A percentile compares a stretch with the other conserved stretches of the same genome.
These are phyloP conservation scores for Scytalidium sp. DNA, from an alignment of 2,329 filamentous ascomycete species.

Conservation along the genomic window DNA sequence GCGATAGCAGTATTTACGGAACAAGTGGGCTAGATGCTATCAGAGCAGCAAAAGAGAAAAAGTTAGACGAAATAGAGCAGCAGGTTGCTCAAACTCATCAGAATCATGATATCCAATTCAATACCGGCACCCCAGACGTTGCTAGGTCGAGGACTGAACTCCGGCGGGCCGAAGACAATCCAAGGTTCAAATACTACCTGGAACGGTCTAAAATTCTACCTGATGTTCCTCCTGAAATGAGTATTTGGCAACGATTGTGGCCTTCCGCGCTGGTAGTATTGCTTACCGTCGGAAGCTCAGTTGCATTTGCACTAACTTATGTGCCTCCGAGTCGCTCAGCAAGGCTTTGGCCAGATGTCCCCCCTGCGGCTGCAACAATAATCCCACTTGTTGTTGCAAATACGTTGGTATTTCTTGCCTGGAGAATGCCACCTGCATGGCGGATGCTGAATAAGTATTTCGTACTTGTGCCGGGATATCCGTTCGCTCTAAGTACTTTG, in stretches of 20 bases:
- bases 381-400: conserved; percentile 59
- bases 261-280: conserved; percentile 50
- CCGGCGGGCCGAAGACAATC: conserved; percentile 21
- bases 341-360: conserved; percentile 57
- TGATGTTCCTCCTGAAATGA: conserved; percentile 49
- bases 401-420: conserved; percentile 50
- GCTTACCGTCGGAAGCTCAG: conserved; percentile 41
- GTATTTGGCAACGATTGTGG: conserved; percentile 49
- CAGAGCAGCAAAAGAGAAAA: conserved; percentile 47
- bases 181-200: conserved; percentile 25
- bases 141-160: conserved; percentile 21
- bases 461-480: conserved; percentile 61
- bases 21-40: conserved; percentile 55
- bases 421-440: conserved; percentile 66
- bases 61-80: conserved; percentile 38
- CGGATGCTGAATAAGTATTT: conserved; percentile 65
- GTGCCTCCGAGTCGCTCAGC: conserved; percentile 44
- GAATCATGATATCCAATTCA: conserved; percentile 30
- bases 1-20: conserved; percentile 51
- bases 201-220: conserved; percentile 48
- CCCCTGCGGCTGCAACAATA: conserved; percentile 64
- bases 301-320: conserved; percentile 46
- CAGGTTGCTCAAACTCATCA: conserved; percentile 33
- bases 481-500: conserved; percentile 58
- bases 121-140: conserved; percentile 21